Conservation (phyloP, 306 rosid species). For the barrel medic (Medicago truncatula) region DNA sequence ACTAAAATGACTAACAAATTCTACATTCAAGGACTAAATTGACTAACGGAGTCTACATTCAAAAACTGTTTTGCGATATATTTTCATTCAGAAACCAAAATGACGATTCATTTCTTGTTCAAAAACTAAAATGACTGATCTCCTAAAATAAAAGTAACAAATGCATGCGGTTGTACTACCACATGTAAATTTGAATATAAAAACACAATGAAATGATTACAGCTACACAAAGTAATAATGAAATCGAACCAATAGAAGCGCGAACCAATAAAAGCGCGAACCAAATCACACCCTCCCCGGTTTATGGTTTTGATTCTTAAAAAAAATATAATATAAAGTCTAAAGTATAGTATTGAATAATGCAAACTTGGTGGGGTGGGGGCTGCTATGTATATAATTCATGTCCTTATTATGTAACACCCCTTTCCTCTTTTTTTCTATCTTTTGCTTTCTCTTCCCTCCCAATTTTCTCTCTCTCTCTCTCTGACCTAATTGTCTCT, state of each 20-base stretch:
- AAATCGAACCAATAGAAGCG: constrained; percentile 19
- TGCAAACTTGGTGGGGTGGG: constrained; percentile 65
- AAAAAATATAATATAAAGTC: neutral
- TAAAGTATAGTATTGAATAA: constrained; percentile 42
- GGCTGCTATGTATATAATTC: constrained; percentile 73
- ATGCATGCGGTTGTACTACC: constrained; percentile 3
- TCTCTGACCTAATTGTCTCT: constrained; percentile 64
- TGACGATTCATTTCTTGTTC: too few relatives aligned
- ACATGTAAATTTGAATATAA: neutral
- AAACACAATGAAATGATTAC: neutral
- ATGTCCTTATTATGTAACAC: constrained; percentile 67
- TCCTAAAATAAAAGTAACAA: neutral
- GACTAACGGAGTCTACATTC: too few relatives aligned
- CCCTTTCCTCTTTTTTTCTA: constrained; percentile 53
- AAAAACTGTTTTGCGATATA: too few relatives aligned
- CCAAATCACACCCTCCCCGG: constrained; percentile 1
- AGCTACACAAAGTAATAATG: neutral
- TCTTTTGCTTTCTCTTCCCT: constrained; percentile 65
- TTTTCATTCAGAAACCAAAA: too few relatives aligned
- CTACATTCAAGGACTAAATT: too few relatives aligned
- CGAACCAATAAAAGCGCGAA: constrained; percentile 6
- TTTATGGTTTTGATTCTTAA: neutral
- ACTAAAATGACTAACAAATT: too few relatives aligned
- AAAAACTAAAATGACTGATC: too few relatives aligned
- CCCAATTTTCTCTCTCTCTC: constrained; percentile 46